Evolutionary conservation across 495 filamentous ascomycete species (phyloP), one percentile per base, ranked within the genome.

Genomic region (Cenococcum geophilum): DNA sequence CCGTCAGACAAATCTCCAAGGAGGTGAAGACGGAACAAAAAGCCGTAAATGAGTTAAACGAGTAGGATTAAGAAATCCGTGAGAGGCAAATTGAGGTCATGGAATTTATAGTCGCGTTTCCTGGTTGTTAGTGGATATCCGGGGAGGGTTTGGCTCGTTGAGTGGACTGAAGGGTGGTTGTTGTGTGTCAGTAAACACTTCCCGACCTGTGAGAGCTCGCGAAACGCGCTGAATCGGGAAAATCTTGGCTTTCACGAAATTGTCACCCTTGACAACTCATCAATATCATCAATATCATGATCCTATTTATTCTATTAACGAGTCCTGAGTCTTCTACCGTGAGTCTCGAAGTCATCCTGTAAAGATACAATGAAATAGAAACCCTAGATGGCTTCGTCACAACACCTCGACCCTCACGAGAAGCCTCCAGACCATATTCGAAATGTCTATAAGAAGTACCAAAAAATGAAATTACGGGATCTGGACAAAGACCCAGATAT

Each of bases 351-450:
- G 3, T 6, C 6, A 6, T 32, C 6, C 27, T 6, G 27, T 32
- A 6, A 2, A n/a, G n/a, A 6, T 32, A 3, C 3, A 6, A 32
- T 6, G 27, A 2, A 32, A 6, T 3, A 32, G 27, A 32, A 6
- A 6, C 27, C 3, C 6, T 32, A 6, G 6, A 32, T 32, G 27
- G 27, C 45, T 21, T n/a, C 34, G 21, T 58, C 58, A 76, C 10
- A 56, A 35, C 18, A 40, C 5, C 75, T 90, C 10, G 84, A 91
- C 70, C 82, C 89, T 32, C 81, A 88, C 68, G 81, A 87, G 71
- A 80, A 79, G 55, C 87, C 89, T 20, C 88, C 89, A 12, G 81
- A 86, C 37, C 70, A 75, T 21, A 73, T 95, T 49, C 79, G 80
- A 43, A 73, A 75, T 42, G 70, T 82, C 48, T 92, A 84, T 76